Evolutionary conservation across 495 filamentous ascomycete genomes (phyloP).

Genomic region (Cercophora samala): DNA sequence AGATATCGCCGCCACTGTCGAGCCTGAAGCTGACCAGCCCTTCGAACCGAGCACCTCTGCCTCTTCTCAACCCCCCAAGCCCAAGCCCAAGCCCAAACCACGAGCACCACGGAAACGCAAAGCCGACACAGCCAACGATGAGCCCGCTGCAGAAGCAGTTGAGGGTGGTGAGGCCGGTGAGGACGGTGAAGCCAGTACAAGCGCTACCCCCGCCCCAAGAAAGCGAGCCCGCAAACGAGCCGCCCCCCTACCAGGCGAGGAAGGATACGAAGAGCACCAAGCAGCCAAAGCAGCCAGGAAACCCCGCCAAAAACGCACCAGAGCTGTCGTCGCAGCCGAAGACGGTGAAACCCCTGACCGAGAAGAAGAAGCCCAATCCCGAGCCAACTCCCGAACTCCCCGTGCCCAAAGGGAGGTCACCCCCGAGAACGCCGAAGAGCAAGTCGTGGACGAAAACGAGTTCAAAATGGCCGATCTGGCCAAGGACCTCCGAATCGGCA

Average conservation of each 20-base stretch:
- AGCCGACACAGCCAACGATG: constrained; percentile 4
- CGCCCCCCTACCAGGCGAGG: constrained; percentile 13
- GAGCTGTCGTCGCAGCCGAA: background rate
- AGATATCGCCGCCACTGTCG: background rate
- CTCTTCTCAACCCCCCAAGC: constrained; percentile 8
- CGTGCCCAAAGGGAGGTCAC: constrained; percentile 49
- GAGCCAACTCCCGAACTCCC: constrained; percentile 9
- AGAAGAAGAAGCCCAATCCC: constrained; percentile 23
- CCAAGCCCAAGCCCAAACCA: constrained; percentile 10
- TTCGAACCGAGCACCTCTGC: constrained; percentile 3
- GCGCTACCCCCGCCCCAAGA: constrained; percentile 2
- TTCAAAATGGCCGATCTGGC: constrained; percentile 83
- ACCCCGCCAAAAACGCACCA: constrained; percentile 14
- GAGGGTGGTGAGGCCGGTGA: background rate
- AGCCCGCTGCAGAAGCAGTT: background rate
- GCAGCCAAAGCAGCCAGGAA: constrained; percentile 1
- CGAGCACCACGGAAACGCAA: constrained; percentile 23
- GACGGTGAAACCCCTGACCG: background rate
- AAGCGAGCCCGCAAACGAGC: constrained; percentile 15
- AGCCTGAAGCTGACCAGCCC: background rate
- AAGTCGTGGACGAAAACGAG: constrained; percentile 63
- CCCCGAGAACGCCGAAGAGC: constrained; percentile 71
- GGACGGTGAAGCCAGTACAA: constrained; percentile 5
- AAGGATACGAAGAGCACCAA: constrained; percentile 4
- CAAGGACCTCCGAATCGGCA: constrained; percentile 71